phyloP scores from a whole-genome alignment of 208 protist species.

The Porcisia hertigi region DNA sequence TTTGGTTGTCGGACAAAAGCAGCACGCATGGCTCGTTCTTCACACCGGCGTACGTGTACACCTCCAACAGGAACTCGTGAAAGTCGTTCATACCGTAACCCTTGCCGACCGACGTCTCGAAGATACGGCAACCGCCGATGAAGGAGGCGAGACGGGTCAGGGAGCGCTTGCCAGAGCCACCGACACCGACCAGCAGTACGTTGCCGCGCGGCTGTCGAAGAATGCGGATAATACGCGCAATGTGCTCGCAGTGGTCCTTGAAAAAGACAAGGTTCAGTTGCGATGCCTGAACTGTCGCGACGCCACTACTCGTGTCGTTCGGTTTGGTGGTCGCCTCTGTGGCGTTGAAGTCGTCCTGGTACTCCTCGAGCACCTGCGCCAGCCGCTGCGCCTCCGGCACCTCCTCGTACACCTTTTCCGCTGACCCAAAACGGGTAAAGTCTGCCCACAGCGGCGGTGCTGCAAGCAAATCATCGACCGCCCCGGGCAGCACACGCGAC shows the following conservation, averaged over 20 bases:
- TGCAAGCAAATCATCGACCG: conserved; percentile 6
- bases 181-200: conserved; percentile 96
- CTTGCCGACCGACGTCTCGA: conserved; percentile 93
- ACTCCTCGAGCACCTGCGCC: conserved; percentile 83
- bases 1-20: conserved; percentile 95
- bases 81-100: conserved; percentile 93
- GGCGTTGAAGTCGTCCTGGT: conserved; percentile 94
- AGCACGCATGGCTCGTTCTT: conserved; percentile 91
- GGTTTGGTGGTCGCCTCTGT: conserved; percentile 35
- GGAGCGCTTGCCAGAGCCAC: conserved; percentile 96
- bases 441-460: conserved; percentile 94
- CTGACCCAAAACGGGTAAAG: conserved; percentile 89
- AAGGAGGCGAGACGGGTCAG: conserved; percentile 93
- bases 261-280: conserved; percentile 92
- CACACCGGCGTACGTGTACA: conserved; percentile 91
- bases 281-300: conserved; percentile 34
- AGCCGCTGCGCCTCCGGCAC: conserved; percentile 72
- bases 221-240: conserved; percentile 95
- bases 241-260: conserved; percentile 95
- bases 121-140: conserved; percentile 90
- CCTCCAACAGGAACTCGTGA: conserved; percentile 91
- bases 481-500: conserved; percentile 64
- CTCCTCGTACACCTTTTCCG: conserved; percentile 91
- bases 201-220: conserved; percentile 97
- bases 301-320: conserved; percentile 11